phyloP scores from a whole-genome alignment of 164 flowering plant genomes.

The Kingdonia uniflora region DNA sequence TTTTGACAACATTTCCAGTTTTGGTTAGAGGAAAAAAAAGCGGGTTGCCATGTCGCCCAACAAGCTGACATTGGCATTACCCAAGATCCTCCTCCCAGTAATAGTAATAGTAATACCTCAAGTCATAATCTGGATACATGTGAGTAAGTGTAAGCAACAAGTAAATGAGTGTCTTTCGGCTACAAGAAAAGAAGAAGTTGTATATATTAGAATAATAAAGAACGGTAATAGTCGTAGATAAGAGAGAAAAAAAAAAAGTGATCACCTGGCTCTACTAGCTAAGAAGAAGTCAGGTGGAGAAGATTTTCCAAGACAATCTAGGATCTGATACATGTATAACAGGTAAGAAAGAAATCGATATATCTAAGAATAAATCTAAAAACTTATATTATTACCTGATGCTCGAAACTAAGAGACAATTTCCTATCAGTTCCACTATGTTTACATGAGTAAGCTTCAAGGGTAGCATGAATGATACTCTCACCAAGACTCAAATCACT shows the following conservation, averaged over 20 bases:
- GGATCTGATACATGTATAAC: too few species aligned
- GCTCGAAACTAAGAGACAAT: too few species aligned
- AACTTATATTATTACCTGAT: too few species aligned
- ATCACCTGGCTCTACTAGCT: slow-evolving; percentile 68
- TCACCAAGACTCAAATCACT: too few species aligned
- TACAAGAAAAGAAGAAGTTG: slow-evolving; percentile 31
- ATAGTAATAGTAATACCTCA: slow-evolving; percentile 64
- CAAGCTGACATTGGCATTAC: too few species aligned
- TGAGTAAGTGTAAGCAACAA: slow-evolving; percentile 80
- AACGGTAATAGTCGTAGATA: slow-evolving; percentile 7
- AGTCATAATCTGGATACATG: slow-evolving; percentile 94
- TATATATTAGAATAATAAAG: slow-evolving; percentile 7
- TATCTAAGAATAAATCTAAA: too few species aligned
- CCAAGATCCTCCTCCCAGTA: slow-evolving; percentile 58
- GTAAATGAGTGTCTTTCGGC: slow-evolving; percentile 89
- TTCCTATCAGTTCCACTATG: too few species aligned
- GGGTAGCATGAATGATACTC: too few species aligned
- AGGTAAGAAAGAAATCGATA: too few species aligned
- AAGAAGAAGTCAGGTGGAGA: slow-evolving; percentile 56
- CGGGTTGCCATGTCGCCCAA: slow-evolving; percentile 91
- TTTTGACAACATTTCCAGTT: too few species aligned
- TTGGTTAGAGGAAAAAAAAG: slow-evolving; percentile 46
- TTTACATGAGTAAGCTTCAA: too few species aligned
- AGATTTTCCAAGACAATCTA: slow-evolving; percentile 80
- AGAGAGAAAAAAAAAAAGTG: slow-evolving; percentile 1